These are phyloP conservation scores for Periconia macrospinosa DNA, from an alignment of 2,329 filamentous ascomycete species.

Conservation along the genomic window DNA sequence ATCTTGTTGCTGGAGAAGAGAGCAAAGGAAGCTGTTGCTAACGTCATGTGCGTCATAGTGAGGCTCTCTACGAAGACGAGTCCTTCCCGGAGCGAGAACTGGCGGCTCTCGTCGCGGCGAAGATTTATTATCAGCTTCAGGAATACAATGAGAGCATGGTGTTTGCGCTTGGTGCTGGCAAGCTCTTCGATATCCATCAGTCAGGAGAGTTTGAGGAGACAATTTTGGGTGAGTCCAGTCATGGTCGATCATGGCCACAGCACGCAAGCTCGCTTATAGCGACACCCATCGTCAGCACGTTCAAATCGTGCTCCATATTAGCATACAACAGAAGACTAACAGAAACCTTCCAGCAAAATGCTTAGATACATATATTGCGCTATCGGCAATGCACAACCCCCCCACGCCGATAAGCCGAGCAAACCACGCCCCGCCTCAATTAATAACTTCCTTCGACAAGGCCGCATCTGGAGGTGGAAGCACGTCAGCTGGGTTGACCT, in stretches of 20 bases:
- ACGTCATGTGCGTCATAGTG: conserved; percentile 58
- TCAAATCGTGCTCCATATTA: not conserved
- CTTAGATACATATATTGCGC: conserved; percentile 93
- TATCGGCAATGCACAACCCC: conserved; percentile 65
- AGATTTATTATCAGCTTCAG: conserved; percentile 98
- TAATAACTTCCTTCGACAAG: conserved; percentile 77
- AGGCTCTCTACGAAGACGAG: conserved; percentile 96
- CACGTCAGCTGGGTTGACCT: conserved; percentile 70
- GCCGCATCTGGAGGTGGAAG: conserved; percentile 66
- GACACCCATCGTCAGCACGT: not conserved
- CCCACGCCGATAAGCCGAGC: conserved; percentile 52
- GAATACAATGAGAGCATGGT: conserved; percentile 99
- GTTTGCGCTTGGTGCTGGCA: conserved; percentile 91
- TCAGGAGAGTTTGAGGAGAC: conserved; percentile 98
- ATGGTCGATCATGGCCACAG: conserved; percentile 1
- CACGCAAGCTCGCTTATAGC: not conserved
- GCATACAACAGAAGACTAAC: conserved; percentile 4
- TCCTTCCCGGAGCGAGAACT: conserved; percentile 91
- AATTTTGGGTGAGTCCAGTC: conserved; percentile 70
- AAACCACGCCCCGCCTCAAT: conserved; percentile 62
- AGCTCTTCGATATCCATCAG: conserved; percentile 89
- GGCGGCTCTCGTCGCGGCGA: conserved; percentile 90
- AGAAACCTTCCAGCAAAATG: conserved; percentile 69
- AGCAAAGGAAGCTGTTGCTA: conserved; percentile 17
- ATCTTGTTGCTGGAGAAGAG: not conserved